Evolutionary conservation across 2,329 filamentous ascomycete species (phyloP), one percentile per base, ranked within the genome.

Genomic region (Penicillium janthinellum): DNA sequence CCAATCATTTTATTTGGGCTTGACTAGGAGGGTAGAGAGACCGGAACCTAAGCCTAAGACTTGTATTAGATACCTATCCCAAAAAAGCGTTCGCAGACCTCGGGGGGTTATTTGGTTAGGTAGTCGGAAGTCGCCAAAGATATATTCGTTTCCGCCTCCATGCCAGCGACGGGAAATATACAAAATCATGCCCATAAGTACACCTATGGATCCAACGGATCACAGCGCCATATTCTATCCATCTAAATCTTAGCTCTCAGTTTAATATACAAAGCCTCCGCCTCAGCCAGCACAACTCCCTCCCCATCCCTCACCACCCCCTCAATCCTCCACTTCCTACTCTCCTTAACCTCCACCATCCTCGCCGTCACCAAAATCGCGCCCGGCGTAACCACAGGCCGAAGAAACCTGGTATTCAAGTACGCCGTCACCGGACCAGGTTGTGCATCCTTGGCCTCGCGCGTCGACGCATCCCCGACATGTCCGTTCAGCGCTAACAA

Each of bases 401-500:
- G 31, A 15, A 60, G 14, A 42, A 64, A 69, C 25, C 37, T 63
- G n/a, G 64, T 66, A 58, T 69, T 66, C 65, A 69, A 41, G 42
- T 65, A 69, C 37, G 65, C 64, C 15, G 67, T 69, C 6, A 69
- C 62, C 4, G 65, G 57, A 5, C 59, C 62, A 3, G 49, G 49
- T n/a, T 51, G 35, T 3, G 41, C 22, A 22, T 52, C 25, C 6
- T 17, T 54, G 15, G 20, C 55, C 35, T 39, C 48, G 42, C 65
- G 14, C 39, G 47, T n/a, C 22, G 42, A 44, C 14, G 52, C 39
- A 55, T 55, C 52, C 5, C 52, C 52, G 4, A 55, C 52, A 44
- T 55, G 28, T 4, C 52, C 52, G 11, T 47, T 47, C 1, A 55
- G 15, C 3, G 52, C 57, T 31, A 69, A 34, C 3, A 67, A 53